Conservation (phyloP, 192 early-diverging fungal genomes). For the Coemansia sp. region DNA sequence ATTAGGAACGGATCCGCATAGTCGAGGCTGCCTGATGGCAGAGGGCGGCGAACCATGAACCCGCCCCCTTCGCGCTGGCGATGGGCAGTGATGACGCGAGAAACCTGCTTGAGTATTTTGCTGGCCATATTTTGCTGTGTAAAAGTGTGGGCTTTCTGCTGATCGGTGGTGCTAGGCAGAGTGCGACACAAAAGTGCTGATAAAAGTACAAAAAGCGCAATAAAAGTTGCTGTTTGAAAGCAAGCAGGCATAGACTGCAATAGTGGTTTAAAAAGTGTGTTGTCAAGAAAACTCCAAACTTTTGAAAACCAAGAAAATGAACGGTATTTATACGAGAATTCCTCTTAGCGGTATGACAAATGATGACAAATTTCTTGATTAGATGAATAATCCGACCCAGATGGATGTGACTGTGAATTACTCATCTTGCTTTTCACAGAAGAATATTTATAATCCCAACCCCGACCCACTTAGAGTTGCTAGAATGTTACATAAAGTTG, state of each 20-base stretch:
- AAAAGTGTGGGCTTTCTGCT: not conserved
- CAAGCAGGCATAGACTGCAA: slow-evolving; percentile 21
- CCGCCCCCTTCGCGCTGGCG: slow-evolving; percentile 77
- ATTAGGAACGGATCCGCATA: slow-evolving; percentile 90
- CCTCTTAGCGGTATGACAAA: not conserved
- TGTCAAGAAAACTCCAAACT: slow-evolving; percentile 1
- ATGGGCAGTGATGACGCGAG: slow-evolving; percentile 44
- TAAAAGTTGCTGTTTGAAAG: slow-evolving; percentile 14
- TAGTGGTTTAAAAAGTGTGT: not conserved
- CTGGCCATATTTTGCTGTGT: slow-evolving; percentile 26
- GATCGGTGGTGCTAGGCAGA: not conserved
- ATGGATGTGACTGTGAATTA: not conserved
- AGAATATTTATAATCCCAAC: not conserved
- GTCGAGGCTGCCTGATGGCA: slow-evolving; percentile 64
- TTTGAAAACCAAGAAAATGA: not conserved
- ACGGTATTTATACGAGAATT: no score
- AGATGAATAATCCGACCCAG: not conserved
- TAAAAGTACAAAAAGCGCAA: slow-evolving; percentile 48
- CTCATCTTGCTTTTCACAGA: not conserved
- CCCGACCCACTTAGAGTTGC: not conserved
- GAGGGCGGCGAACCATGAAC: slow-evolving; percentile 74
- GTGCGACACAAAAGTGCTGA: slow-evolving; percentile 24
- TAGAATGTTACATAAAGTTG: not conserved
- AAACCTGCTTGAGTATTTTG: slow-evolving; percentile 45
- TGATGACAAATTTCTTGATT: slow-evolving; percentile 4